Conservation (phyloP, 2,329 filamentous ascomycete genomes). For the Penicillium sp. region DNA sequence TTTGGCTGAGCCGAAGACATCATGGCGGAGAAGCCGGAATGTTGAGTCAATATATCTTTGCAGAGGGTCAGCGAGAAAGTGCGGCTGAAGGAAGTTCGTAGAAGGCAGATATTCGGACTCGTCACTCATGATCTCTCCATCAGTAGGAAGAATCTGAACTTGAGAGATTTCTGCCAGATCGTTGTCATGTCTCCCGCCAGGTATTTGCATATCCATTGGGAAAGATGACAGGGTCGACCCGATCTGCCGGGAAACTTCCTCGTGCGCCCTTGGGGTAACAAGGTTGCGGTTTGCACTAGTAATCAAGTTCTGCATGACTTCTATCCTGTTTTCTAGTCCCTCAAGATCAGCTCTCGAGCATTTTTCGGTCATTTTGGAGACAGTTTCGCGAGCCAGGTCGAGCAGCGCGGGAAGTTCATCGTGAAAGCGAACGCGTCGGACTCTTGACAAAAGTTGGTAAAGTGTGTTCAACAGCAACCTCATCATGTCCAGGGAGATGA, state of each 20-base stretch:
- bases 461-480: constrained; percentile 9
- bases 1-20: neutral
- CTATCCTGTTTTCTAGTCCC: constrained; percentile 6
- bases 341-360: constrained; percentile 7
- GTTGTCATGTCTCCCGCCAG: neutral
- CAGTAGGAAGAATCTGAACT: neutral
- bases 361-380: neutral
- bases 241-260: neutral
- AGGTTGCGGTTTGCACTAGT: neutral
- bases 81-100: neutral
- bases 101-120: neutral
- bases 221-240: neutral
- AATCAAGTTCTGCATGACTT: constrained; percentile 5
- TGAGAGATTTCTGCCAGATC: neutral
- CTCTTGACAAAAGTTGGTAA: constrained; percentile 5
- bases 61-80: neutral
- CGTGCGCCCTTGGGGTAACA: neutral
- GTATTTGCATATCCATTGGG: neutral
- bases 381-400: neutral
- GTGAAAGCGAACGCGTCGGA: constrained; percentile 6
- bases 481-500: neutral
- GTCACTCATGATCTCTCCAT: neutral
- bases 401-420: constrained; percentile 5
- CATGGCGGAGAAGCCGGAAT: neutral
- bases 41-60: neutral